Conservation (phyloP, 108 stramenopile species). For the Chaetoceros tenuissimus region DNA sequence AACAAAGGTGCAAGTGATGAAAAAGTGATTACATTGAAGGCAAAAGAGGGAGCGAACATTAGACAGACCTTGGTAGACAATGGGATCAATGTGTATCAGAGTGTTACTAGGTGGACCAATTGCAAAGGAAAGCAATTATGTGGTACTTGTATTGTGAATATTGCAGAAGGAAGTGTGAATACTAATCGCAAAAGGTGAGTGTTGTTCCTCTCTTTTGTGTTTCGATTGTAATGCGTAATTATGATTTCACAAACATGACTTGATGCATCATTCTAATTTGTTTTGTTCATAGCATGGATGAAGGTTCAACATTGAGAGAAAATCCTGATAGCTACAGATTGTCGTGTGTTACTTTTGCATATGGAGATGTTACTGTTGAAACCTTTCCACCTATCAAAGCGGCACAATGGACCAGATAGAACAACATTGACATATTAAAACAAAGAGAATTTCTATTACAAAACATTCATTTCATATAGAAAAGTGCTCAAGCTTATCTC, state of each 20-base stretch:
- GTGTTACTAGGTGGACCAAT: conserved; percentile 89
- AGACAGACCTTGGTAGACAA: conserved; percentile 79
- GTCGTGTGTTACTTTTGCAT: conserved; percentile 89
- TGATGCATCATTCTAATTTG: no score
- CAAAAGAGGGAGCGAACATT: conserved; percentile 63
- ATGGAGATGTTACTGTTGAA: conserved; percentile 80
- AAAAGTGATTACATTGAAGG: conserved; percentile 26
- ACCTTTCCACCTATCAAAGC: conserved; percentile 86
- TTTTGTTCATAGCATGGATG: no score
- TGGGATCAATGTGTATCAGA: conserved; percentile 91
- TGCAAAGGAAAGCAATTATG: conserved; percentile 96
- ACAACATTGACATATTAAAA: no score
- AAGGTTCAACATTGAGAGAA: conserved; percentile 79
- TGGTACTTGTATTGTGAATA: conserved; percentile 91
- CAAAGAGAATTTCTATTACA: no score
- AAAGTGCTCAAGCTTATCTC: no score
- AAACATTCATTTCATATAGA: no score
- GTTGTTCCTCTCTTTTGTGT: no score
- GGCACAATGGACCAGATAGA: conserved; percentile 85
- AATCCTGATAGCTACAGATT: conserved; percentile 87
- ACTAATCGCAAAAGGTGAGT: conserved; percentile 85
- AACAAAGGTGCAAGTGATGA: conserved; percentile 61
- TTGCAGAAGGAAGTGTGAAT: conserved; percentile 50
- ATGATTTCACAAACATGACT: no score
- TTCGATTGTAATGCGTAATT: no score